Evolutionary conservation across 23 red algal species (phyloP), one percentile per base, ranked within the genome.

Genomic region (Pyropia haitanensis): DNA sequence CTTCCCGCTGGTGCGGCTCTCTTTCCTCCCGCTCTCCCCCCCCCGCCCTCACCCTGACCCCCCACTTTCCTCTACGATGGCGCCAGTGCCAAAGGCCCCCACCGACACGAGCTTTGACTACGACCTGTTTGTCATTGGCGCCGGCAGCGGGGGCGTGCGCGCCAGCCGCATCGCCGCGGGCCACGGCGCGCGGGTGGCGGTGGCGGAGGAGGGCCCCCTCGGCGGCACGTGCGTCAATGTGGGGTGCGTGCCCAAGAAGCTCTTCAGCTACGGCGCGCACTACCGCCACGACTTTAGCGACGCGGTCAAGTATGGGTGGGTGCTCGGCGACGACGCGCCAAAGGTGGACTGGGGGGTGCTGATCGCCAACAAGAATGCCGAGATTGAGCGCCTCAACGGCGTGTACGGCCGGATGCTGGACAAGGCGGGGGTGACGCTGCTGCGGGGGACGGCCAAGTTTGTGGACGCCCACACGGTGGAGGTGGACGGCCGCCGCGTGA

Each of bases 191-290:
- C 64, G 63, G 18, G 94, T 98, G 33, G 94, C 79, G 20, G 70
- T 90, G 0, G 78, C 79, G 13, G 94, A 98, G 75, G 52, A 34
- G 31, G 73, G 51, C 17, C 64, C 74, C 7, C 56, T 91, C 31
- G 94, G 94, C 16, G 94, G 94, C 17, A 98, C 94, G 44, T 98
- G 94, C 61, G 94, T 98, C 24, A 98, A 98, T 58, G 94, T 98
- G 27, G 94, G 94, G 3, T 98, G 94, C 34, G 80, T 98, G 21
- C 94, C 94, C 0, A 98, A 98, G 64, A 98, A 98, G 58, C 69
- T 98, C 18, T 98, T 98, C 34, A 73, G 87, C 12, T 98, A 98
- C 51, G 88, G 94, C 21, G 70, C 80, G 15, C 94, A 91, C 50
- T 98, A 88, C 58, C 60, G 70, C 18, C 75, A 87, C 46, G 86